phyloP scores from a whole-genome alignment of 306 rosid species.

The Prunus armeniaca region DNA sequence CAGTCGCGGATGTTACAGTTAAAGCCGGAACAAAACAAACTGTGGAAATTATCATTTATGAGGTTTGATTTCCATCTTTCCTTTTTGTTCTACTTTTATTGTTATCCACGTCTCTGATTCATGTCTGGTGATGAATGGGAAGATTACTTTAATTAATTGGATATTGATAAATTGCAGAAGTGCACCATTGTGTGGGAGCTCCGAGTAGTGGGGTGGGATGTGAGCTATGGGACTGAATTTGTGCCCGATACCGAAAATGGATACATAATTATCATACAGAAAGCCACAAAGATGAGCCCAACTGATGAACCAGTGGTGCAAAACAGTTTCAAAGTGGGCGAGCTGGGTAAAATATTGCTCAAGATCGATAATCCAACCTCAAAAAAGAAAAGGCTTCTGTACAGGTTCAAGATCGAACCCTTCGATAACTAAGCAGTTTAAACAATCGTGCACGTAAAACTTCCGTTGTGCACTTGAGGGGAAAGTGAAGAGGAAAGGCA shows the following conservation, averaged over 20 bases:
- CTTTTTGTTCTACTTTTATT: conserved; percentile 4
- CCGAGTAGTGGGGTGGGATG: conserved; percentile 97
- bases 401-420: conserved; percentile 91
- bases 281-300: conserved; percentile 66
- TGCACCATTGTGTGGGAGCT: conserved; percentile 93
- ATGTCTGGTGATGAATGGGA: neutral
- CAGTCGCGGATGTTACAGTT: conserved; percentile 50
- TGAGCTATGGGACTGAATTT: conserved; percentile 78
- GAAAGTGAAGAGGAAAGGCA: conserved; percentile 30
- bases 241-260: conserved; percentile 64
- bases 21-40: conserved; percentile 89
- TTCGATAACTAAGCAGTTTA: conserved; percentile 37
- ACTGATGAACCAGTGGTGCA: conserved; percentile 75
- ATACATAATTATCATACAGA: conserved; percentile 66
- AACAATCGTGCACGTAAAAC: neutral
- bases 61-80: conserved; percentile 45
- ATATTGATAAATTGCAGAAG: conserved; percentile 48
- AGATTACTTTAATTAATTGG: neutral
- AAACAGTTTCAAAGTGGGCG: conserved; percentile 62
- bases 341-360: conserved; percentile 82
- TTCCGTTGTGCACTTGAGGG: conserved; percentile 6
- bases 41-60: conserved; percentile 87
- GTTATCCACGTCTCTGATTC: neutral
- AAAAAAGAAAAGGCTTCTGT: conserved; percentile 80
- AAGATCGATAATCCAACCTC: conserved; percentile 75